Evolutionary conservation across 371 early-diverging fungal genomes (phyloP), one percentile per base, ranked within the genome.

Genomic region (Lichtheimia ornata): DNA sequence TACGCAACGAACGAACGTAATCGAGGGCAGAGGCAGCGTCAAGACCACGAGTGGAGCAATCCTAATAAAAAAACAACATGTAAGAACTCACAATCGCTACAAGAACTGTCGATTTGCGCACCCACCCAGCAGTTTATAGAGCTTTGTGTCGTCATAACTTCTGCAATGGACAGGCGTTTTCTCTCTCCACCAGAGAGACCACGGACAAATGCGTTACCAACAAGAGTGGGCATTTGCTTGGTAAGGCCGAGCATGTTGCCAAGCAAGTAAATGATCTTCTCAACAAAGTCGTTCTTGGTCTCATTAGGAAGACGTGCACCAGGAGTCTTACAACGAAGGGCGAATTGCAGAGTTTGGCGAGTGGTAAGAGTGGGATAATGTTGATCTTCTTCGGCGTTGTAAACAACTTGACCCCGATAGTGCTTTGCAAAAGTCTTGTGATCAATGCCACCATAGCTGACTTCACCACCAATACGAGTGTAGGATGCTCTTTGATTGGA

Each of bases 1-100:
- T 84, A 57, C 89, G 82, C 1, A 93, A 72, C 5, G 87, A 84
- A 30, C 85, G 78, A 30, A 87, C 79, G 58, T 90, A 90, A 66
- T 92, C 91, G 0, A 92, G 78, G 18, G 97, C 94, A 24, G 92
- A 93, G 41, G 93, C 88, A 12, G 94, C 87, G 76, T 98, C 98
- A 20, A 98, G 79, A 58, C 97, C 96, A 62, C 90, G 87, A 1
- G 93, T 94, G 41, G 92, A 88, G 30, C 92, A 94, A 64, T 96
- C 95, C 35, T 22, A 22, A 22, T 22, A 2, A 22, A 22, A 22
- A 22, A 22, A 22, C 1, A 2, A 22, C 22, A 1, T 1, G 22
- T 22, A 1, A 22, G 22, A 22, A 22, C 22, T 2, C 22, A 22
- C 22, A 22, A 22, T 1, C 22, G 22, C 22, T 84, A n/a, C n/a